Evolutionary conservation across 331 rosid genomes (phyloP).

Genomic region (Malus hybrid): DNA sequence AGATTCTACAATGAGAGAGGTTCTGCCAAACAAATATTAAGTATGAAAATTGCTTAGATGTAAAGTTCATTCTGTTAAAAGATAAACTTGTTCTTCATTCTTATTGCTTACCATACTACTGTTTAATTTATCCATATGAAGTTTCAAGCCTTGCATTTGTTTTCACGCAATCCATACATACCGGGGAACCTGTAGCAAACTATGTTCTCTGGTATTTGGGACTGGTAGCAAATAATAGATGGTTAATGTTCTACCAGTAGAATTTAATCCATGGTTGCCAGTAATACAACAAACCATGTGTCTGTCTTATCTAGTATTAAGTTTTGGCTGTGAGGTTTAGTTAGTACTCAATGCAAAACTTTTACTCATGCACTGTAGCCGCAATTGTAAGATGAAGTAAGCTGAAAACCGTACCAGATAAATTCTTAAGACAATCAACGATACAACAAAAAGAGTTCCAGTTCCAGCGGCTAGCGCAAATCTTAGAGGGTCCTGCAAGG

Average conservation of each 20-base stretch:
- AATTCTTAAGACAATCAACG: constrained; percentile 72
- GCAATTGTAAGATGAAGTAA: constrained; percentile 5
- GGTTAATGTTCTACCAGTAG: too few species aligned
- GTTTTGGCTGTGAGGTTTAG: not conserved
- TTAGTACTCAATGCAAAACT: not conserved
- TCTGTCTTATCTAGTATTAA: not conserved
- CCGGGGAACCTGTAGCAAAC: not conserved
- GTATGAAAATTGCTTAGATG: not conserved
- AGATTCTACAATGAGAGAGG: not conserved
- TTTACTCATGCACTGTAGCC: not conserved
- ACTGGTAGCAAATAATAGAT: not conserved
- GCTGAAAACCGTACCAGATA: constrained; percentile 55
- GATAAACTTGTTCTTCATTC: not conserved
- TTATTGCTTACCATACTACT: not conserved
- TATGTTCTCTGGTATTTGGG: not conserved
- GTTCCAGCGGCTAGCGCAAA: constrained; percentile 93
- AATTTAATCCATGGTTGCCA: not conserved
- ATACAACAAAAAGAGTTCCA: constrained; percentile 92
- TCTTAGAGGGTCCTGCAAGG: constrained; percentile 82
- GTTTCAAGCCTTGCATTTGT: not conserved
- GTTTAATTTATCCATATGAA: not conserved
- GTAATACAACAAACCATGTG: not conserved
- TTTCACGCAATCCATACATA: not conserved
- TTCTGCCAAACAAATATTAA: not conserved
- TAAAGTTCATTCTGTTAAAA: too few species aligned